Conservation (phyloP, 179 eudicot genomes). For the Beta lomatogona region DNA sequence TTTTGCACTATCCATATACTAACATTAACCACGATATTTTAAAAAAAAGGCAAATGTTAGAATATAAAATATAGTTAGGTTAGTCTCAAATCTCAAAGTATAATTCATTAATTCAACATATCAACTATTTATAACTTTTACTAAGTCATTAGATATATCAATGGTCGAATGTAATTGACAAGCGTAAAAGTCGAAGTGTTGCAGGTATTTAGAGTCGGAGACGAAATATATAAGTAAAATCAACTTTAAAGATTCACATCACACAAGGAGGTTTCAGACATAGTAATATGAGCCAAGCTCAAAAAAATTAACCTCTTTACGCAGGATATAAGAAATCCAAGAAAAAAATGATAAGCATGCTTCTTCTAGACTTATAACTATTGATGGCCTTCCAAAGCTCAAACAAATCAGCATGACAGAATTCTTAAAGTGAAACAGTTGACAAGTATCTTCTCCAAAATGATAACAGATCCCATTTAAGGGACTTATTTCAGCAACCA, state of each 20-base stretch:
- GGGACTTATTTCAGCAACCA: neutral
- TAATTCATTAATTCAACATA: too few species aligned
- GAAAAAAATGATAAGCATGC: neutral
- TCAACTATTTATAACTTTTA: too few species aligned
- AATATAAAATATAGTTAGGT: too few species aligned
- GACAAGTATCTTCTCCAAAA: neutral
- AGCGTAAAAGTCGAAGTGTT: too few species aligned
- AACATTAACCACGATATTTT: too few species aligned
- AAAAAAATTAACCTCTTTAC: neutral
- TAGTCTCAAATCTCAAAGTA: too few species aligned
- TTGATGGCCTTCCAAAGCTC: neutral
- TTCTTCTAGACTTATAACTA: neutral
- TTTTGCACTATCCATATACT: too few species aligned
- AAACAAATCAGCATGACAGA: neutral
- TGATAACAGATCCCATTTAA: neutral
- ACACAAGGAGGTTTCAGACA: neutral
- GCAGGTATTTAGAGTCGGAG: too few species aligned
- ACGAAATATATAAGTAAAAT: neutral
- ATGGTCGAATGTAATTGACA: too few species aligned
- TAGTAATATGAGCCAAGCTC: neutral
- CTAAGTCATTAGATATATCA: too few species aligned
- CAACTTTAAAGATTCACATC: neutral
- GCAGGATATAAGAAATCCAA: neutral
- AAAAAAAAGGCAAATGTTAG: too few species aligned
- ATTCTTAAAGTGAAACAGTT: neutral